phyloP scores from a whole-genome alignment of 768 basidiomycete genomes.

The Dictyophora rubrovolvata region DNA sequence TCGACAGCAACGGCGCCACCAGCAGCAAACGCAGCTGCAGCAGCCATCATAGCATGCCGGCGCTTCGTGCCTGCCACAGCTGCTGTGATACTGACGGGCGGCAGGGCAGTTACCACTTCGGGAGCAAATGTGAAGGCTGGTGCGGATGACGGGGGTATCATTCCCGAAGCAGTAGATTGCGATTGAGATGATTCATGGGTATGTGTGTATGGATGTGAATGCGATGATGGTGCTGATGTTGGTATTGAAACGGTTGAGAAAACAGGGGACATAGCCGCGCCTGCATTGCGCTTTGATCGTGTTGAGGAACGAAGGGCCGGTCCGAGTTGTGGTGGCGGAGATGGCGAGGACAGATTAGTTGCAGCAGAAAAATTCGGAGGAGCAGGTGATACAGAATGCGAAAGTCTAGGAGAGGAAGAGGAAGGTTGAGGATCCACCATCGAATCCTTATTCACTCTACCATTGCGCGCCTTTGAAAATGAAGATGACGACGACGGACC shows the following conservation, averaged over 20 bases:
- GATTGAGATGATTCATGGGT: neutral
- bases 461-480: neutral
- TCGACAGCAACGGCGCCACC: constrained; percentile 28
- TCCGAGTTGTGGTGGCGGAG: neutral
- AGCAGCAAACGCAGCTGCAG: constrained; percentile 38
- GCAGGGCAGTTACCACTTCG: constrained; percentile 1
- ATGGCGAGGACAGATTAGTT: neutral
- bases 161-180: neutral
- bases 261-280: neutral
- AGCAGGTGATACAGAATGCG: neutral
- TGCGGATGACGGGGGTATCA: neutral
- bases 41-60: constrained; percentile 68
- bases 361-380: neutral
- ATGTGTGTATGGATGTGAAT: neutral
- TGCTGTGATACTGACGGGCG: neutral
- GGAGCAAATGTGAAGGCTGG: constrained; percentile 7
- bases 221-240: no score
- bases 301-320: neutral
- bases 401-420: neutral
- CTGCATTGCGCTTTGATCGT: neutral
- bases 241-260: neutral
- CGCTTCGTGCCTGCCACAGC: constrained; percentile 46
- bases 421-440: neutral
- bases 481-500: neutral
- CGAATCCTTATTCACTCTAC: neutral